These are phyloP conservation scores for Camelina sativa DNA, from an alignment of 345 rosid genomes.

Conservation along the genomic window DNA sequence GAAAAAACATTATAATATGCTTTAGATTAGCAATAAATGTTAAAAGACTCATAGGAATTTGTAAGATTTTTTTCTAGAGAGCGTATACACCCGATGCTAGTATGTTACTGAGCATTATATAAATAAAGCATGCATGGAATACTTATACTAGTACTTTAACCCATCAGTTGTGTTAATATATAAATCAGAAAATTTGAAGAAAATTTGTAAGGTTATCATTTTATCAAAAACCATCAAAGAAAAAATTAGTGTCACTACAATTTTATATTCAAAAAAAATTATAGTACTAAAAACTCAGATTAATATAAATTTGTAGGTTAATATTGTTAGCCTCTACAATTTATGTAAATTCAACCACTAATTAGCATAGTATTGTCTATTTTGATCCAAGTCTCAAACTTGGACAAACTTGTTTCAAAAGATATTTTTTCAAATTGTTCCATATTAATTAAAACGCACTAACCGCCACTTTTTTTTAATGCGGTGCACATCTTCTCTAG, in stretches of 20 bases:
- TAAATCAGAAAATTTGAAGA: not conserved
- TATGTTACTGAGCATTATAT: constrained; percentile 32
- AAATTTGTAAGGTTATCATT: not conserved
- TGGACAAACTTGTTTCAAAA: too few species aligned
- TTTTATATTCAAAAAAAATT: too few species aligned
- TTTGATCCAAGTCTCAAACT: too few species aligned
- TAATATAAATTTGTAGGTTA: too few species aligned
- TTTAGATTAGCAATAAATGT: constrained; percentile 14
- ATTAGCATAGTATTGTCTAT: too few species aligned
- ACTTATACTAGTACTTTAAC: not conserved
- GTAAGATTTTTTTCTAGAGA: not conserved
- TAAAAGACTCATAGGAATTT: not conserved
- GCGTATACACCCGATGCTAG: constrained; percentile 28
- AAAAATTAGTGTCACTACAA: not conserved
- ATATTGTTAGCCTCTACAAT: too few species aligned
- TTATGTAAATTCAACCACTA: too few species aligned
- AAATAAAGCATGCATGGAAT: constrained; percentile 45
- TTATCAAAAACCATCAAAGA: too few species aligned
- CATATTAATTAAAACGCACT: too few species aligned
- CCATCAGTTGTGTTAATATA: not conserved
- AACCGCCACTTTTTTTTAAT: too few species aligned
- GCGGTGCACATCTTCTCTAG: too few species aligned
- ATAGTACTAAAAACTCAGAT: not conserved
- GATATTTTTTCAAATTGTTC: too few species aligned
- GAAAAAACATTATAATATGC: constrained; percentile 30